Evolutionary conservation across 2,329 filamentous ascomycete species (phyloP).

Genomic region (Xylaria sp.): DNA sequence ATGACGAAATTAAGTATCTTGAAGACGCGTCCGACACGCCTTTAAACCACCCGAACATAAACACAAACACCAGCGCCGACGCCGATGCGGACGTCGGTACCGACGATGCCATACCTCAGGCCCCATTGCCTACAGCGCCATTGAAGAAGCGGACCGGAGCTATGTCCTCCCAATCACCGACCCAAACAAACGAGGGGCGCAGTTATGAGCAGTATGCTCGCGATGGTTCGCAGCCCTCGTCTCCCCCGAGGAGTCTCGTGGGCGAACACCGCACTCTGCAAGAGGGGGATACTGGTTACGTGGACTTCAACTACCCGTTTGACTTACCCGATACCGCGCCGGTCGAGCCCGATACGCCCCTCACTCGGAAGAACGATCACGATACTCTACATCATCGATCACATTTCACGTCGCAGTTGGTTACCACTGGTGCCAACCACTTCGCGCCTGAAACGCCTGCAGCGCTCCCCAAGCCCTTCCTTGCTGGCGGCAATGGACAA

Average conservation of each 20-base stretch:
- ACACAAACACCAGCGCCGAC: background rate
- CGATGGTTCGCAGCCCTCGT: constrained; percentile 34
- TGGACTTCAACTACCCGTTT: constrained; percentile 46
- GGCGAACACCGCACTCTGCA: constrained; percentile 46
- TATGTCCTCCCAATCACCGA: constrained; percentile 57
- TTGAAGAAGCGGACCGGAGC: constrained; percentile 44
- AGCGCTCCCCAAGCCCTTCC: constrained; percentile 41
- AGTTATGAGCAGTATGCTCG: constrained; percentile 56
- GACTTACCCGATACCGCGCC: constrained; percentile 31
- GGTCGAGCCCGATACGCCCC: constrained; percentile 28
- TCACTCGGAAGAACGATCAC: constrained; percentile 30
- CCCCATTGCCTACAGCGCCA: constrained; percentile 10
- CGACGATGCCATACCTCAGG: constrained; percentile 27
- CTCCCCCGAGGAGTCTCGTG: constrained; percentile 35
- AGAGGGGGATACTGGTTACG: constrained; percentile 57
- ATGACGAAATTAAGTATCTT: constrained; percentile 27
- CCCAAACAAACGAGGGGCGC: constrained; percentile 61
- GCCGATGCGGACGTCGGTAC: background rate
- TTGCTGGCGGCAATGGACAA: constrained; percentile 34
- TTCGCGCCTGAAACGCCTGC: constrained; percentile 56
- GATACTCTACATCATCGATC: constrained; percentile 17
- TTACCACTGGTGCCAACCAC: constrained; percentile 32
- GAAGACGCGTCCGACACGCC: constrained; percentile 35
- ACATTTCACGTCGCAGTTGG: constrained; percentile 44
- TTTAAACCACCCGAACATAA: background rate